phyloP scores from a whole-genome alignment of 805 yeast genomes.

The Saturnispora sekii region DNA sequence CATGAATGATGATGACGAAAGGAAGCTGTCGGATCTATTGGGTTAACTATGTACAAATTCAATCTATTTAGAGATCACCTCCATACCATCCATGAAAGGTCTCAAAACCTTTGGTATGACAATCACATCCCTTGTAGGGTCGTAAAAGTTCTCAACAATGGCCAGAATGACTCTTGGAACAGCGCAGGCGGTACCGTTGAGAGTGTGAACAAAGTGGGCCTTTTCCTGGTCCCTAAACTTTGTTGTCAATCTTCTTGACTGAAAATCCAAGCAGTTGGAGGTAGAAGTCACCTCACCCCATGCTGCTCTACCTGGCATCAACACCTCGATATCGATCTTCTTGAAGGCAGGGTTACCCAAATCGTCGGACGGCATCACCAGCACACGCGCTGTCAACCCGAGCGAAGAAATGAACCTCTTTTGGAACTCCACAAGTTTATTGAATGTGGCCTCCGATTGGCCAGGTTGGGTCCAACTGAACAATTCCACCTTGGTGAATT shows the following conservation, averaged over 20 bases:
- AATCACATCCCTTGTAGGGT: slow-evolving; percentile 43
- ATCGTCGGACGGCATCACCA: slow-evolving; percentile 85
- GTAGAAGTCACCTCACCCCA: slow-evolving; percentile 94
- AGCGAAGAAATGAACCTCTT: slow-evolving; percentile 49
- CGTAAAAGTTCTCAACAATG: slow-evolving; percentile 76
- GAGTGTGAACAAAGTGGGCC: slow-evolving; percentile 56
- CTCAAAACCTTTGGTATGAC: slow-evolving; percentile 59
- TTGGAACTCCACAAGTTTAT: slow-evolving; percentile 56
- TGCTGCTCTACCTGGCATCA: slow-evolving; percentile 92
- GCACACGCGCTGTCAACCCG: slow-evolving; percentile 71
- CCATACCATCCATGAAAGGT: slow-evolving; percentile 59
- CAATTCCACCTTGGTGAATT: slow-evolving; percentile 89
- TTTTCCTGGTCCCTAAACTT: slow-evolving; percentile 32
- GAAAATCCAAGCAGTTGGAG: slow-evolving; percentile 89
- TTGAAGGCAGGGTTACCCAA: slow-evolving; percentile 89
- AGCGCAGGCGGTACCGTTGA: slow-evolving; percentile 95
- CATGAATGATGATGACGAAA: slow-evolving; percentile 62
- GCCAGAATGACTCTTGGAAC: slow-evolving; percentile 88
- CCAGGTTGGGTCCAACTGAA: slow-evolving; percentile 57
- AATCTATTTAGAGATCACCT: slow-evolving; percentile 2
- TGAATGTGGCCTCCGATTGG: slow-evolving; percentile 40
- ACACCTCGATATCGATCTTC: slow-evolving; percentile 89
- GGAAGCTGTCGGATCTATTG: slow-evolving; percentile 52
- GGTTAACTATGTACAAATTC: slow-evolving; percentile 1
- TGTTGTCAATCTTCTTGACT: slow-evolving; percentile 73